Evolutionary conservation across 768 basidiomycete genomes (phyloP).

Genomic region (Gymnopilus dilepis): DNA sequence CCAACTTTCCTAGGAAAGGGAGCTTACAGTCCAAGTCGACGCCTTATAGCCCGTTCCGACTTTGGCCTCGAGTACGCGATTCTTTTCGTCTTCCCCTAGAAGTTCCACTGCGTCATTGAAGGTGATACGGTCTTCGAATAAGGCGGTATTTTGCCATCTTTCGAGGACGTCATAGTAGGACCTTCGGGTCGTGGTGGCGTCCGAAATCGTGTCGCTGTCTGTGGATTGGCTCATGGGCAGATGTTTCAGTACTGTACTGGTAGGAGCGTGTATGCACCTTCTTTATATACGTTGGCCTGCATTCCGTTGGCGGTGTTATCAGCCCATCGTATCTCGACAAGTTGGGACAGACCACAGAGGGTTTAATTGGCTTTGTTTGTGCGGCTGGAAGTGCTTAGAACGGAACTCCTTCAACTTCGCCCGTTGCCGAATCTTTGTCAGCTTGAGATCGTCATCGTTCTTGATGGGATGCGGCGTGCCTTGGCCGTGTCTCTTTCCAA

Average conservation of each 20-base stretch:
- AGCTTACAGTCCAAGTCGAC: not conserved
- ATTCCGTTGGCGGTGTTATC: no score
- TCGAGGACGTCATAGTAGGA: not conserved
- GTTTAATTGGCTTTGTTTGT: no score
- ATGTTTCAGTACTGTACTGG: not conserved
- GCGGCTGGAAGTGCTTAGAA: no score
- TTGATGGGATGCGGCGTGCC: no score
- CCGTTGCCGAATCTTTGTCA: no score
- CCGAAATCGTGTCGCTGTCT: not conserved
- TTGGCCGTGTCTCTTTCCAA: no score
- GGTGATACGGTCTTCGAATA: not conserved
- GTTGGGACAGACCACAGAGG: no score
- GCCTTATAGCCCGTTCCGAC: not conserved
- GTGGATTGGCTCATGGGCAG: not conserved
- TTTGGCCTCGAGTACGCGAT: not conserved
- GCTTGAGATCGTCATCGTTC: no score
- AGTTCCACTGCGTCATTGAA: not conserved
- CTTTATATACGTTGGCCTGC: no score
- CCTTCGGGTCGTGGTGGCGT: not conserved
- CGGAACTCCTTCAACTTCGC: no score
- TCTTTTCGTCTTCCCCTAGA: not conserved
- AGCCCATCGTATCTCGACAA: no score
- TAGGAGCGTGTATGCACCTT: no score
- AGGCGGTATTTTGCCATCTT: not conserved
- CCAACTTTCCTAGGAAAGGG: not conserved